phyloP scores from a whole-genome alignment of 805 yeast genomes.

The Peterozyma xylosa region DNA sequence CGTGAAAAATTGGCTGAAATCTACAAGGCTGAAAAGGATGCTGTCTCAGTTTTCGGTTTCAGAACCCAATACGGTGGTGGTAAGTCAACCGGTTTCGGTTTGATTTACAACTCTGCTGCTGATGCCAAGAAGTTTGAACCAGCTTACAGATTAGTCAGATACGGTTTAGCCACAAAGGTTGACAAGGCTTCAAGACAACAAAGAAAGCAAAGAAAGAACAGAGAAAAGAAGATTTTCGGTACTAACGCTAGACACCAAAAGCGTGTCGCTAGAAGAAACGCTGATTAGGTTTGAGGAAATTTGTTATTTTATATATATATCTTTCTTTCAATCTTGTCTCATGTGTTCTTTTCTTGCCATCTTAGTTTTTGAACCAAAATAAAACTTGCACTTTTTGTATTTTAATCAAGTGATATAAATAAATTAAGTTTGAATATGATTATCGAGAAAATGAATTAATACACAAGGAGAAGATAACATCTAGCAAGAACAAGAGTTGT shows the following conservation, averaged over 20 bases:
- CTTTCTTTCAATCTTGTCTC: no score
- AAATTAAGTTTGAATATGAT: no score
- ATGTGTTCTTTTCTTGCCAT: no score
- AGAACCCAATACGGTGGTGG: slow-evolving; percentile 99
- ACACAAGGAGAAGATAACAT: no score
- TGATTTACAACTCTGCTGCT: slow-evolving; percentile 95
- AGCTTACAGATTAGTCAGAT: slow-evolving; percentile 97
- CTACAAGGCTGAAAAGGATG: slow-evolving; percentile 62
- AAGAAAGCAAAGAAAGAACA: slow-evolving; percentile 99
- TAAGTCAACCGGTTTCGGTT: slow-evolving; percentile 98
- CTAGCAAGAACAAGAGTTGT: no score
- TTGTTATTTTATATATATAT: not conserved
- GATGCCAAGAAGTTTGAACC: slow-evolving; percentile 99
- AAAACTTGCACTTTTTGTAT: no score
- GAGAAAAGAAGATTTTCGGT: slow-evolving; percentile 98
- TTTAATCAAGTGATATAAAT: no score
- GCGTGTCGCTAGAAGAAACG: slow-evolving; percentile 83
- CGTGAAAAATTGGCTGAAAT: slow-evolving; percentile 63
- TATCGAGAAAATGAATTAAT: no score
- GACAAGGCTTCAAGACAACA: slow-evolving; percentile 99
- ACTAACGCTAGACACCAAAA: slow-evolving; percentile 93
- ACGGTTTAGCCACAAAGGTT: slow-evolving; percentile 93
- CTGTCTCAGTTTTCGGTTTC: slow-evolving; percentile 95
- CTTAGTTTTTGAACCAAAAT: no score
- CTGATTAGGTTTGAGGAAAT: slow-evolving; percentile 45